A percentile compares a stretch with the other conserved stretches of the same genome.
phyloP scores from a whole-genome alignment of 2,329 filamentous ascomycete genomes.

The Ramichloridium luteum region DNA sequence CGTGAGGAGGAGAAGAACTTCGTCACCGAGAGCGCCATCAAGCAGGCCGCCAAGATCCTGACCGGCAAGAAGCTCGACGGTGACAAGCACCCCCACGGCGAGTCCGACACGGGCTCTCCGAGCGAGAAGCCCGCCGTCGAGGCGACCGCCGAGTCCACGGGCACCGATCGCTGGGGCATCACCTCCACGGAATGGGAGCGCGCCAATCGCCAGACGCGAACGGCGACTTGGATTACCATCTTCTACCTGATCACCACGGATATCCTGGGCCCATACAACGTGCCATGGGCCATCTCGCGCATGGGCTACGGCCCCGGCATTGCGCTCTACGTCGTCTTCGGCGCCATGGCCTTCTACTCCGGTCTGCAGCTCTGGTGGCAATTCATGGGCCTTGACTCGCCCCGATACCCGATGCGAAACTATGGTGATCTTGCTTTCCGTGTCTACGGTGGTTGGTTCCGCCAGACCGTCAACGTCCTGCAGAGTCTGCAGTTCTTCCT shows the following conservation, averaged over 20 bases:
- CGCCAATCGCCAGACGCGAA: conserved; percentile 25
- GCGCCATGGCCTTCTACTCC: conserved; percentile 24
- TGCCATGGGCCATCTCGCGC: conserved; percentile 23
- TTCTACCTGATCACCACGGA: conserved; percentile 38
- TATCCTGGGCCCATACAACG: conserved; percentile 27
- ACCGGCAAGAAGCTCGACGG: conserved; percentile 3
- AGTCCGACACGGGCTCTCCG: background rate
- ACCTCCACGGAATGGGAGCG: conserved; percentile 26
- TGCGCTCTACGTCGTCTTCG: conserved; percentile 28
- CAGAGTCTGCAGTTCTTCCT: conserved; percentile 35
- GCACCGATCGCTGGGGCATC: conserved; percentile 16
- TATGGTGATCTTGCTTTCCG: conserved; percentile 28
- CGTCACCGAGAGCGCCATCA: conserved; percentile 2
- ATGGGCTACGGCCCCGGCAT: conserved; percentile 28
- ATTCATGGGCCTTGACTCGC: conserved; percentile 31
- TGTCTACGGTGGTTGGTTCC: conserved; percentile 26
- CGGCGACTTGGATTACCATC: conserved; percentile 26
- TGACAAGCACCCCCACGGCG: background rate
- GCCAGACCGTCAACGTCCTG: conserved; percentile 28
- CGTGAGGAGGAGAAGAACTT: conserved; percentile 9
- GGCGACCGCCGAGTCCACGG: background rate
- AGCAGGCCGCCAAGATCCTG: conserved; percentile 1
- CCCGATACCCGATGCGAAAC: conserved; percentile 28
- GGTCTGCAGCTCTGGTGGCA: conserved; percentile 30
- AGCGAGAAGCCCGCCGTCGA: background rate